A percentile compares a stretch with the other conserved stretches of the same genome.
These are phyloP conservation scores for Jasminum sambac DNA, from an alignment of 257 asterid species.

Conservation along the genomic window DNA sequence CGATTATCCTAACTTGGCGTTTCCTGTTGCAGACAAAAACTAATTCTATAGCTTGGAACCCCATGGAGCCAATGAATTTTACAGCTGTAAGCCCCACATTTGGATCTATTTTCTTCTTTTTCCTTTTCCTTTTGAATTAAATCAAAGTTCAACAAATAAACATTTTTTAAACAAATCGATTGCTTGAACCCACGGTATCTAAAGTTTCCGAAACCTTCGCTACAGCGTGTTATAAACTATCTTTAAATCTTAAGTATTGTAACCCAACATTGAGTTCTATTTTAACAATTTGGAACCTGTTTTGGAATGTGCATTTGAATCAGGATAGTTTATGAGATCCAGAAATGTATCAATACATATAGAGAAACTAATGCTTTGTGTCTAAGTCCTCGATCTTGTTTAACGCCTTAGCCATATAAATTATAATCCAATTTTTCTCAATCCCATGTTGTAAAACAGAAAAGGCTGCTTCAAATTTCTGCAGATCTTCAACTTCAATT, in stretches of 20 bases:
- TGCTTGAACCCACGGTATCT: neutral
- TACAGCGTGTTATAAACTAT: neutral
- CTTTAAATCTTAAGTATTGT: neutral
- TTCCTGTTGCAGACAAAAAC: constrained; percentile 65
- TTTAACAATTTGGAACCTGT: neutral
- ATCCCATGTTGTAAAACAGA: neutral
- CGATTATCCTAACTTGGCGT: constrained; percentile 23
- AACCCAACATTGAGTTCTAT: neutral
- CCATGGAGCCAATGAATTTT: constrained; percentile 98
- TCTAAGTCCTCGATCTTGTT: neutral
- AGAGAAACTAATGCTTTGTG: neutral
- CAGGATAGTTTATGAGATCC: neutral
- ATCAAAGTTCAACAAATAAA: neutral
- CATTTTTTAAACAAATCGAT: neutral
- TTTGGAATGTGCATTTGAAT: constrained; percentile 3
- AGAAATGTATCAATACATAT: neutral
- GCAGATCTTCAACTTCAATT: neutral
- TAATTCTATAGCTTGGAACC: constrained; percentile 92
- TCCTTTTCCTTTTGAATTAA: constrained; percentile 12
- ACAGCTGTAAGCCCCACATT: constrained; percentile 71
- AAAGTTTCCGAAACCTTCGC: neutral
- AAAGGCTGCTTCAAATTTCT: constrained; percentile 5
- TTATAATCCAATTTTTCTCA: constrained; percentile 7
- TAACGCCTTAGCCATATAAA: neutral
- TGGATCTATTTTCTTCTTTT: constrained; percentile 3